A percentile compares a stretch with the other conserved stretches of the same genome.
These are phyloP conservation scores for Eucalyptus marginata DNA, from an alignment of 345 rosid genomes.

Conservation along the genomic window DNA sequence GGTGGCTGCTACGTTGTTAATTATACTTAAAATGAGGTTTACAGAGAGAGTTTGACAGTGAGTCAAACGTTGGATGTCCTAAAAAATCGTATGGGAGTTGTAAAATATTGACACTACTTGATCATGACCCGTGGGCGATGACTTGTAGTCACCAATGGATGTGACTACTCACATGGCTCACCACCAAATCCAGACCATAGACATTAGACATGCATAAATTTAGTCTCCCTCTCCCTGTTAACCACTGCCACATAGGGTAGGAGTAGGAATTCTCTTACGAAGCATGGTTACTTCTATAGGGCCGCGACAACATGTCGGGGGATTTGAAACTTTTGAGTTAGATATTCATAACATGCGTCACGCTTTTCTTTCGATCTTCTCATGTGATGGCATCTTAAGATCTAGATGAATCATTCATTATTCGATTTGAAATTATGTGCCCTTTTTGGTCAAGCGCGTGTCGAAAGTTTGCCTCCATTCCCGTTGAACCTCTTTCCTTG, in stretches of 20 bases:
- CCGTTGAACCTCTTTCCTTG: not conserved
- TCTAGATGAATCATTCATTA: not conserved
- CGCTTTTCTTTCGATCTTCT: not conserved
- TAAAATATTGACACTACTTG: not conserved
- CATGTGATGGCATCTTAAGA: not conserved
- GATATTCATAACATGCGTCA: not conserved
- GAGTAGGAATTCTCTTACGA: not conserved
- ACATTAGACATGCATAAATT: not conserved
- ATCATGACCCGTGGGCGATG: not conserved
- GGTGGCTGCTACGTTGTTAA: not conserved
- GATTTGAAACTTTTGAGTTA: not conserved
- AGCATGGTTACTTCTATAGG: not conserved
- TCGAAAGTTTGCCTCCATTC: not conserved
- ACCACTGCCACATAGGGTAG: not conserved
- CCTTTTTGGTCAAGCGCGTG: not conserved
- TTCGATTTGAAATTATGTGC: not conserved
- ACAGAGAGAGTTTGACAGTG: not conserved
- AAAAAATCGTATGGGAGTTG: not conserved
- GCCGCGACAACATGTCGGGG: not conserved
- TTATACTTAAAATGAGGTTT: not conserved
- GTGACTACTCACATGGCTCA: not conserved
- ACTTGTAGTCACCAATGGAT: not conserved
- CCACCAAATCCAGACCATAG: not conserved
- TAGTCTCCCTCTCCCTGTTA: not conserved
- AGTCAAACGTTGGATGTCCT: not conserved